These are phyloP conservation scores for Heritiera littoralis DNA, from an alignment of 345 rosid genomes.

Conservation along the genomic window DNA sequence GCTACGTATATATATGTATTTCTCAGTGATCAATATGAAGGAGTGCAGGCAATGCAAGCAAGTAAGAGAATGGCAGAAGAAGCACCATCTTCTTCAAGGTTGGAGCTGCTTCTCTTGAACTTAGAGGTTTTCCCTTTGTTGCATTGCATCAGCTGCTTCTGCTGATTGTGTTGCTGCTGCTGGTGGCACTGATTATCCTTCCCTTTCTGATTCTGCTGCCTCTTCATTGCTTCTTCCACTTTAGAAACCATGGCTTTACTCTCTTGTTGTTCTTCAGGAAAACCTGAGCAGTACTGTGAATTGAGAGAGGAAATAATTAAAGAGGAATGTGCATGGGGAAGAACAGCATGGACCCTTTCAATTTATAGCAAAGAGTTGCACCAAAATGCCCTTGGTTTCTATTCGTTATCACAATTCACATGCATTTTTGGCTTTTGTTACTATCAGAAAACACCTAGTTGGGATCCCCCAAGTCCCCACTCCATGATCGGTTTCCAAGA, in stretches of 20 bases:
- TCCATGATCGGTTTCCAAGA: background rate
- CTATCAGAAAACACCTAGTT: too few species aligned
- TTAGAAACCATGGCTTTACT: conserved; percentile 48
- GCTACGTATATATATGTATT: background rate
- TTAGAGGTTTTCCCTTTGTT: conserved; percentile 65
- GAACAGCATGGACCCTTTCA: conserved; percentile 17
- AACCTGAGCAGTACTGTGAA: background rate
- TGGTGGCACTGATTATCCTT: conserved; percentile 27
- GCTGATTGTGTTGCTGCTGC: conserved; percentile 13
- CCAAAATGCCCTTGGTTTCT: conserved; percentile 33
- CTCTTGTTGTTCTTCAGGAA: background rate
- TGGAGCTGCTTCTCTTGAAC: conserved; percentile 84
- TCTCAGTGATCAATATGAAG: conserved; percentile 33
- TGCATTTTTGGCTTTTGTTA: background rate
- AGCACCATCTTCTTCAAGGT: conserved; percentile 76
- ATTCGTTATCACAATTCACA: background rate
- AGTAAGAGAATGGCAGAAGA: conserved; percentile 89
- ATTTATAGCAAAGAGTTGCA: conserved; percentile 32
- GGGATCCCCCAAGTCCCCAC: background rate
- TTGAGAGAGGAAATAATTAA: background rate
- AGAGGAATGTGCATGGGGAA: conserved; percentile 29
- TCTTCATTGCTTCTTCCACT: conserved; percentile 57
- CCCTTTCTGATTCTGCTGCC: conserved; percentile 38
- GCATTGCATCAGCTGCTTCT: conserved; percentile 45
- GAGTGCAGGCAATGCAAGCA: conserved; percentile 79